Evolutionary conservation across 495 filamentous ascomycete species (phyloP), one percentile per base, ranked within the genome.

Genomic region (Schizothecium vesticola): DNA sequence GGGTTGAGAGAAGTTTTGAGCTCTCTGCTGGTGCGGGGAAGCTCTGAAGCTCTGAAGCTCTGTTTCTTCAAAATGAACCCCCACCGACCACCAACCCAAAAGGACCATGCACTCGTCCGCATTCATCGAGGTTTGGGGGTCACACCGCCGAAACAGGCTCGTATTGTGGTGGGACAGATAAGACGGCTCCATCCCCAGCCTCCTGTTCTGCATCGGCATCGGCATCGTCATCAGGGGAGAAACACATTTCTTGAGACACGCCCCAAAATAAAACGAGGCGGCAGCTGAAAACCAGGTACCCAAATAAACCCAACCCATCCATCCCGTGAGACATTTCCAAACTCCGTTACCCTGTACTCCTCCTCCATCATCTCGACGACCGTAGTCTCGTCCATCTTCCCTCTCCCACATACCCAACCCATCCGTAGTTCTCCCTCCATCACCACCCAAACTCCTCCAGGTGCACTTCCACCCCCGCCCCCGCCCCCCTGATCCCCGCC

Each of bases 401-500:
- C n/a, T 29, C 28, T 10, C 10, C 28, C 28, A 29, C 28, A 29
- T 9, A 29, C 28, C 8, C 28, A 29, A 29, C 28, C 28, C 31
- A 33, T 9, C 10, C 31, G 3, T 3, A 12, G 6, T 6, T 6
- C 31, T 33, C 31, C 31, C 31, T 13, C 10, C 9, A 33, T 51
- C 43, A 51, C 43, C 43, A 87, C 5, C 82, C 84, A 73, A 88
- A 88, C 74, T 85, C 80, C 72, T 86, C 84, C 67, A 80, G 84
- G 73, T 85, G 81, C 63, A 86, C 73, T 72, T 86, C 84, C 11
- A 87, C 78, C 22, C 77, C 82, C 4, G 85, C 82, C 6, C 85
- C 85, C 13, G 79, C 77, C 3, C 80, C 72, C 0, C 73, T 74
- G 10, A 87, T 86, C 68, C 79, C 79, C 43, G 74, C 74, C 21